phyloP scores from a whole-genome alignment of 306 rosid genomes.

The Crotalaria pallida region DNA sequence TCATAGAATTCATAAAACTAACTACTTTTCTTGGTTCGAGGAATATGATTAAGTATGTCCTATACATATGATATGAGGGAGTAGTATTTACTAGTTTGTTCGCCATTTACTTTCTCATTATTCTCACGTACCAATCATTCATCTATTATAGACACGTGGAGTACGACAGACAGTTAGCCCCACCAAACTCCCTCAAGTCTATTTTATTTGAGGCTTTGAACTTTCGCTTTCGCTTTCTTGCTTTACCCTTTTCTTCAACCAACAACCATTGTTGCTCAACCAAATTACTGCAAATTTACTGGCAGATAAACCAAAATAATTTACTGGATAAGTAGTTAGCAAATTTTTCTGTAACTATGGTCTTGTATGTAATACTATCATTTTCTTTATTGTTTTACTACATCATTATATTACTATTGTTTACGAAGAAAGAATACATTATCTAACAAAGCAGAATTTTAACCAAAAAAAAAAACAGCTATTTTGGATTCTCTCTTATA shows the following conservation, averaged over 20 bases:
- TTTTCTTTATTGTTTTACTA: not conserved
- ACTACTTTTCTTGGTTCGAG: no score
- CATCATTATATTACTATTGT: no score
- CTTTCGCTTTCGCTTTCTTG: not conserved
- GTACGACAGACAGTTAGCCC: constrained; percentile 3
- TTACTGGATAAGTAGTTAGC: no score
- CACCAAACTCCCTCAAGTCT: constrained; percentile 3
- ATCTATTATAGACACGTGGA: constrained; percentile 13
- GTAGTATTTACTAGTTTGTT: no score
- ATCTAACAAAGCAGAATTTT: no score
- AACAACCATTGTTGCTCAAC: not conserved
- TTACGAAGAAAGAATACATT: no score
- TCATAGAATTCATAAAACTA: no score
- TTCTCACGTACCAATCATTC: not conserved
- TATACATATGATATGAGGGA: no score
- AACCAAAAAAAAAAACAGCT: no score
- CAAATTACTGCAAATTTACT: not conserved
- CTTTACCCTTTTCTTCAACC: not conserved
- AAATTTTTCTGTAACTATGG: no score
- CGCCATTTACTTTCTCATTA: not conserved
- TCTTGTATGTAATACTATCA: not conserved
- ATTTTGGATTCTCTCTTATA: not conserved
- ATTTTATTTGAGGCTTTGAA: not conserved
- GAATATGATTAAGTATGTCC: no score
- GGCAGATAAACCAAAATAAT: not conserved